phyloP scores from a whole-genome alignment of 176 grass and related monocot genomes.

The Oryza officinalis region DNA sequence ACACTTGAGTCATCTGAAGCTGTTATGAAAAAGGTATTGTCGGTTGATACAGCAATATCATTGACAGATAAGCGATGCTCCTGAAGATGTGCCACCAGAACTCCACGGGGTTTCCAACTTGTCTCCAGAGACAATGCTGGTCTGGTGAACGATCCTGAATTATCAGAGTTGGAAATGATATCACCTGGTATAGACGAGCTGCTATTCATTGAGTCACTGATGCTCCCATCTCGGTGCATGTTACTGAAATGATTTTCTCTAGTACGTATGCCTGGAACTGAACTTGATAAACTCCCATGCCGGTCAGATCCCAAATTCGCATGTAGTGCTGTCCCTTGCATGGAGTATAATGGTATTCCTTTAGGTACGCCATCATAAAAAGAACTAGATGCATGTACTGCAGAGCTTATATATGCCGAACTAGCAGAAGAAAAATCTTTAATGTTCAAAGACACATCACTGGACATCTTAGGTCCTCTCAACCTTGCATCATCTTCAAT shows the following conservation, averaged over 20 bases:
- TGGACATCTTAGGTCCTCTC: constrained; percentile 46
- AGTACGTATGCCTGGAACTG: constrained; percentile 48
- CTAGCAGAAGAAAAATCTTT: constrained; percentile 75
- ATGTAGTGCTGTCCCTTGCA: constrained; percentile 38
- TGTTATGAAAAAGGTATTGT: constrained; percentile 81
- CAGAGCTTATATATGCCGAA: constrained; percentile 62
- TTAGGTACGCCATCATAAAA: constrained; percentile 82
- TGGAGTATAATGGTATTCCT: constrained; percentile 89
- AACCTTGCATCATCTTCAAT: constrained; percentile 51
- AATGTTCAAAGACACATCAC: constrained; percentile 44
- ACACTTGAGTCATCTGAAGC: constrained; percentile 92
- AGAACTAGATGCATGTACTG: constrained; percentile 71
- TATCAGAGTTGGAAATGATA: constrained; percentile 60
- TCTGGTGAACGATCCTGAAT: constrained; percentile 56
- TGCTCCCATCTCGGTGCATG: constrained; percentile 70
- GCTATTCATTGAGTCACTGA: constrained; percentile 67
- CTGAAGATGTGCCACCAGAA: constrained; percentile 93
- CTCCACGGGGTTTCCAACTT: constrained; percentile 91
- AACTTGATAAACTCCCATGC: constrained; percentile 31
- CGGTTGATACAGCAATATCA: constrained; percentile 79
- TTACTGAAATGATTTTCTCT: constrained; percentile 73
- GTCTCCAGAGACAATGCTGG: constrained; percentile 50
- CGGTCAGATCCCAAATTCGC: constrained; percentile 32
- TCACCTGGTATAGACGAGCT: constrained; percentile 61
- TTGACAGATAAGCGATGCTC: constrained; percentile 89